Evolutionary conservation across 345 rosid species (phyloP).

Genomic region (Aethionema arabicum): DNA sequence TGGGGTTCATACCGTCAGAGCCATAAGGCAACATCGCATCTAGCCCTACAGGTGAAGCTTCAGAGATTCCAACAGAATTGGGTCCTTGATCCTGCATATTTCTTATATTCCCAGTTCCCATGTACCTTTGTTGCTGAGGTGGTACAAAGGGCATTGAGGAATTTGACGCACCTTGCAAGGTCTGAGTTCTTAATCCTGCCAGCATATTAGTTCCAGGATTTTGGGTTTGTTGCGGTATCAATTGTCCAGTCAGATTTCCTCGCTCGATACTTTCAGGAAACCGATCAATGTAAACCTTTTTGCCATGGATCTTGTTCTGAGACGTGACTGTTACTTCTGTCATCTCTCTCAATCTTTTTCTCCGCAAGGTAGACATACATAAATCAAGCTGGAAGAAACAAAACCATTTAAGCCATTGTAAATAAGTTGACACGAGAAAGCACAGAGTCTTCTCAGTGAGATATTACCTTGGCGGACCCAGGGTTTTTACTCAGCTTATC

Average conservation of each 20-base stretch:
- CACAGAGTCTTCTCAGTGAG: constrained; percentile 6
- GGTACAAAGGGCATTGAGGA: constrained; percentile 49
- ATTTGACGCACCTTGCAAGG: constrained; percentile 53
- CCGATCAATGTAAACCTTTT: constrained; percentile 72
- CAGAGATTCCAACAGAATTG: constrained; percentile 48
- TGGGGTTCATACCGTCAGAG: constrained; percentile 49
- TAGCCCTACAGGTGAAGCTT: constrained; percentile 62
- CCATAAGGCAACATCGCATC: constrained; percentile 62
- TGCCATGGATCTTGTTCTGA: constrained; percentile 64
- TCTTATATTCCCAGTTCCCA: constrained; percentile 54
- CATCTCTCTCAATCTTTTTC: constrained; percentile 71
- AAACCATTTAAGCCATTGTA: constrained; percentile 24
- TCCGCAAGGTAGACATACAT: constrained; percentile 54
- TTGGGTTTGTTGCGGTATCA: constrained; percentile 58
- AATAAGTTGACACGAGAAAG: constrained; percentile 28
- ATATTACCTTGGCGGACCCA: constrained; percentile 58
- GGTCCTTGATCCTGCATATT: constrained; percentile 65
- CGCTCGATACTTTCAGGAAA: constrained; percentile 65
- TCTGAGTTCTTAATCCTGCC: constrained; percentile 54
- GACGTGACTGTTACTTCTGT: constrained; percentile 61
- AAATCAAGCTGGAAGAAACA: constrained; percentile 61
- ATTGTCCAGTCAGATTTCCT: constrained; percentile 50
- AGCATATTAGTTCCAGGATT: constrained; percentile 53
- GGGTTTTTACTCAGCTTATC: constrained; percentile 66
- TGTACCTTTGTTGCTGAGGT: constrained; percentile 58